Evolutionary conservation across 169 alveolate species (phyloP).

Genomic region (Eimeria sp.): DNA sequence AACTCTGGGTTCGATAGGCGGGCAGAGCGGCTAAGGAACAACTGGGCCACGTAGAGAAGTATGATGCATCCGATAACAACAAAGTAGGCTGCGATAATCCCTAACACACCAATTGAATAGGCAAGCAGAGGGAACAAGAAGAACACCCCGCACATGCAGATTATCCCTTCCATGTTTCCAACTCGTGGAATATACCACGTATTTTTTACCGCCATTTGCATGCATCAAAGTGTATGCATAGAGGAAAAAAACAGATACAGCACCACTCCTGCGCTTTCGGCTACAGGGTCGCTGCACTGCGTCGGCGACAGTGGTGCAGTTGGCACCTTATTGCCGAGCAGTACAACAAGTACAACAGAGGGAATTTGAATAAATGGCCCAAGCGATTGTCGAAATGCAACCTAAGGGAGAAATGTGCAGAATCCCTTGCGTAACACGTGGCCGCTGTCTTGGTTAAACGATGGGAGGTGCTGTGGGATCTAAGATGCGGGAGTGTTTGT

Average conservation of each 20-base stretch:
- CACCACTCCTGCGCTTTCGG: background rate
- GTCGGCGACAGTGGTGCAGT: background rate
- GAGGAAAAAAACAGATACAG: background rate
- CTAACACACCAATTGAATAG: constrained; percentile 26
- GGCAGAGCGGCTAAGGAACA: constrained; percentile 38
- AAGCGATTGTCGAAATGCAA: background rate
- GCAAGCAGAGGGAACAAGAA: constrained; percentile 26
- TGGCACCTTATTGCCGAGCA: background rate
- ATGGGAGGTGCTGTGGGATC: background rate
- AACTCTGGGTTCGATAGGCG: background rate
- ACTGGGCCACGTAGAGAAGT: constrained; percentile 60
- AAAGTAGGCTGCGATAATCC: background rate
- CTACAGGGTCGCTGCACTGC: background rate
- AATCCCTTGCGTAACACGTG: background rate
- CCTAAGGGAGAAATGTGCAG: background rate
- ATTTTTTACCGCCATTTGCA: background rate
- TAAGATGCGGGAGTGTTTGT: background rate
- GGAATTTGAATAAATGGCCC: background rate
- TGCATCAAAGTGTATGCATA: background rate
- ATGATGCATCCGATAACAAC: constrained; percentile 4
- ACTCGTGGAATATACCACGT: background rate
- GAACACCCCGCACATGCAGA: constrained; percentile 18
- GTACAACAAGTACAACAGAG: background rate
- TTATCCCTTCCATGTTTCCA: constrained; percentile 6
- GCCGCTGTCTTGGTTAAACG: background rate